phyloP scores from a whole-genome alignment of 306 rosid species.

The Cicer pinnatifidum region DNA sequence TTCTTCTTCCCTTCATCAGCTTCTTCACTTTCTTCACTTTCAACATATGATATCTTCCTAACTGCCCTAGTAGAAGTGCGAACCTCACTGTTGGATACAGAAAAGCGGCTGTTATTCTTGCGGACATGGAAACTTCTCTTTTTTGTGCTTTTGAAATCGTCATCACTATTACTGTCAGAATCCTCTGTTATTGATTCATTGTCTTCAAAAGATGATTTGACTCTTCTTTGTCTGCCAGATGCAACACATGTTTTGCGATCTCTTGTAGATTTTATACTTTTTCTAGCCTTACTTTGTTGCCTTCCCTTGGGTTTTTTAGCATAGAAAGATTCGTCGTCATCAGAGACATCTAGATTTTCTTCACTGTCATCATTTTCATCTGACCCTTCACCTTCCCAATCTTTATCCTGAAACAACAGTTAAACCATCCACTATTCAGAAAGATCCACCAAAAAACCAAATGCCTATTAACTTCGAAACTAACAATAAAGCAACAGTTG shows the following conservation, averaged over 20 bases:
- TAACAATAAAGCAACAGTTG: slow-evolving; percentile 31
- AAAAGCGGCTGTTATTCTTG: slow-evolving; percentile 63
- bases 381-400: slow-evolving; percentile 86
- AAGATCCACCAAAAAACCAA: slow-evolving; percentile 28
- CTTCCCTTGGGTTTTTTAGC: slow-evolving; percentile 67
- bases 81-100: slow-evolving; percentile 65
- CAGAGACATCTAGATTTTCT: slow-evolving; percentile 70
- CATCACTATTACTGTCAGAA: slow-evolving; percentile 75
- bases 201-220: slow-evolving; percentile 76
- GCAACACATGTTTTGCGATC: slow-evolving; percentile 64
- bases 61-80: slow-evolving; percentile 89
- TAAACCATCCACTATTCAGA: slow-evolving; percentile 45
- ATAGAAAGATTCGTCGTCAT: slow-evolving; percentile 77
- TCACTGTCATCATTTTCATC: slow-evolving; percentile 76
- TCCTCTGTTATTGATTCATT: slow-evolving; percentile 80
- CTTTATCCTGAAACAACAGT: slow-evolving; percentile 70
- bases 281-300: slow-evolving; percentile 63
- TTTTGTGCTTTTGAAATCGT: slow-evolving; percentile 64
- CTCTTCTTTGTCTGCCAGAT: slow-evolving; percentile 70
- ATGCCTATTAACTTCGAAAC: slow-evolving; percentile 28
- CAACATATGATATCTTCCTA: slow-evolving; percentile 97
- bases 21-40: slow-evolving; percentile 97
- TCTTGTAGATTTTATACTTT: slow-evolving; percentile 56
- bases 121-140: slow-evolving; percentile 63
- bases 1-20: slow-evolving; percentile 92